Evolutionary conservation across 1,139 yeast genomes (phyloP).

Genomic region (Scheffersomyces segobiensis): DNA sequence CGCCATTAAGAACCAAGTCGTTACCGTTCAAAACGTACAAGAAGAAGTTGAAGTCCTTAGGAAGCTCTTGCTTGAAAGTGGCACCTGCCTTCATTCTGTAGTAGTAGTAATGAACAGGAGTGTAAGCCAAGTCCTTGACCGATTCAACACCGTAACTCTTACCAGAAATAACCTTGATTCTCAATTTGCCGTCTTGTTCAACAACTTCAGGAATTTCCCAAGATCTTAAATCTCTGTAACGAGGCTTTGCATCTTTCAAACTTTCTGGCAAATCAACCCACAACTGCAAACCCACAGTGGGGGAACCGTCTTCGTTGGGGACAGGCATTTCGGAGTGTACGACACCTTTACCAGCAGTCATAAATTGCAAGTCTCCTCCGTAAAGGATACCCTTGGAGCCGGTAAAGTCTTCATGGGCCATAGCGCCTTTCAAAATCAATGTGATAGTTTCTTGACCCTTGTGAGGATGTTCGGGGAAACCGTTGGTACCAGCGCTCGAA

Average conservation of each 20-base stretch:
- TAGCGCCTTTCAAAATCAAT: conserved; percentile 66
- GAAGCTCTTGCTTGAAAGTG: conserved; percentile 59
- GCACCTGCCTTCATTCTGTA: conserved; percentile 70
- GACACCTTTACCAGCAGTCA: conserved; percentile 92
- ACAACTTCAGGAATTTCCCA: conserved; percentile 68
- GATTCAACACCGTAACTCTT: conserved; percentile 74
- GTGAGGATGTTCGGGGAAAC: conserved; percentile 94
- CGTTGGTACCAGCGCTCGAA: conserved; percentile 39
- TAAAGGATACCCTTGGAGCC: conserved; percentile 76
- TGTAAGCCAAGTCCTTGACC: conserved; percentile 74
- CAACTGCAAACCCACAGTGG: conserved; percentile 74
- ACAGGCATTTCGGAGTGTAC: conserved; percentile 91
- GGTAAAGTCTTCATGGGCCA: conserved; percentile 92
- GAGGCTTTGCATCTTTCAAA: conserved; percentile 68
- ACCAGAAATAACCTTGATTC: conserved; percentile 78
- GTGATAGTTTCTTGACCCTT: conserved; percentile 90
- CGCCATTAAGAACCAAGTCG: conserved; percentile 47
- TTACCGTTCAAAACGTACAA: conserved; percentile 69
- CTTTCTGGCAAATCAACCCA: conserved; percentile 89
- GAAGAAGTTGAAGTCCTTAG: conserved; percentile 68
- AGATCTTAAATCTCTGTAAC: conserved; percentile 76
- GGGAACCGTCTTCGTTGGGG: conserved; percentile 52
- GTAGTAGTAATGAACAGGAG: conserved; percentile 80
- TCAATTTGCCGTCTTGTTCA: conserved; percentile 65
- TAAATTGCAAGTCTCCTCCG: conserved; percentile 88